Evolutionary conservation across 176 grass and related monocot species (phyloP), one percentile per base, ranked within the genome.

Genomic region (Bothriochloa decipiens): DNA sequence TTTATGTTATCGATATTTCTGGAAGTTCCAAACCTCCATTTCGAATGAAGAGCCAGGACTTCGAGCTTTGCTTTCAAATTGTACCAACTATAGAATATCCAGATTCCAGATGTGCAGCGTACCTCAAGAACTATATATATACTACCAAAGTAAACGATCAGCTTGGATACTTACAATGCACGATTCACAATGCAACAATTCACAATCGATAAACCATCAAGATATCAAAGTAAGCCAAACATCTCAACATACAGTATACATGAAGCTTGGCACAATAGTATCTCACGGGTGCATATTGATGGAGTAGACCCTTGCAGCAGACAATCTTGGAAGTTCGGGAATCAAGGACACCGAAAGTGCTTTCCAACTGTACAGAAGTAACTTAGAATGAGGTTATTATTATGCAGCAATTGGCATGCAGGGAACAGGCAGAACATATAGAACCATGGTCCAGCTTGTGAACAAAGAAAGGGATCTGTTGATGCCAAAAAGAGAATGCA

Each of bases 381-480:
- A 62, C 28, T 70, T 26, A 29, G 9, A 64, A 61, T 63, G 40
- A 76, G 35, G 47, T n/a, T n/a, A n/a, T 76, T 36, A 32, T 45
- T 26, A 32, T 45, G 18, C 52, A 27, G 28, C 63, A 60, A 42
- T 58, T 46, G 50, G 8, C 37, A 23, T 27, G 6, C 22, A 43
- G 1, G 3, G 23, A 88, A 53, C 22, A 14, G 7, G 14, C 27
- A 71, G n/a, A 62, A 50, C 55, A 71, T 62, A 76, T 25, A 14
- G 61, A 68, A 61, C 10, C 28, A 12, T 16, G n/a, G 72, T 36
- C 63, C 64, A 87, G 50, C 26, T 70, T 82, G 27, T 77, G 37
- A 70, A 10, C 27, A 87, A 82, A 82, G 63, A 65, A 69, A 76
- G 57, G 64, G 52, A 63, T 63, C 39, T 76, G 65, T 41, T 75